Conservation (phyloP, 169 alveolate species). For the Plasmodium gallinaceum region DNA sequence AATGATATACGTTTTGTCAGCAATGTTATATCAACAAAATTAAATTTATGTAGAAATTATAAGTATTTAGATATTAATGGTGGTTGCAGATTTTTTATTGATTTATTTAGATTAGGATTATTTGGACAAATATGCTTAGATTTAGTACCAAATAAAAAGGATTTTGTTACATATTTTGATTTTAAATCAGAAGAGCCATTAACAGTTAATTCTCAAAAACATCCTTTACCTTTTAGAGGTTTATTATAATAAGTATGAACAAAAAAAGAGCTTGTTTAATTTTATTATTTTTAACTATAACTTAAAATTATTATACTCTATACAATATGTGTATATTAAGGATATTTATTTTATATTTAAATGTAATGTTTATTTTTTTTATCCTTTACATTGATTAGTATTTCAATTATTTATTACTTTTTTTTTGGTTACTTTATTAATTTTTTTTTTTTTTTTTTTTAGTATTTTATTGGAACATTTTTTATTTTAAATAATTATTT, state of each 20-base stretch:
- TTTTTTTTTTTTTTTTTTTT: no score
- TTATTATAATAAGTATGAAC: not conserved
- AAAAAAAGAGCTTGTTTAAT: no score
- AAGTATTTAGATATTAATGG: constrained; percentile 74
- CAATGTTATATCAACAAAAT: constrained; percentile 58
- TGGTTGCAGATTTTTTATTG: constrained; percentile 64
- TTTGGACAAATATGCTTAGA: constrained; percentile 62
- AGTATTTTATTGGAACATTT: no score
- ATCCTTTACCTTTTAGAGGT: constrained; percentile 66
- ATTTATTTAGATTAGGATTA: constrained; percentile 62
- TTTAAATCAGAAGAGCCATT: constrained; percentile 52
- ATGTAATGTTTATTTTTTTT: no score
- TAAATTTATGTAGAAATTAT: constrained; percentile 71
- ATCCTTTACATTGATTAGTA: no score
- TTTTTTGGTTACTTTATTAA: no score
- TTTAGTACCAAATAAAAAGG: constrained; percentile 16
- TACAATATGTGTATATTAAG: no score
- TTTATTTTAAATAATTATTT: no score
- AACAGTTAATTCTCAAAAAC: not conserved
- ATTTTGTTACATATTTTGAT: constrained; percentile 58
- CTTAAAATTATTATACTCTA: no score
- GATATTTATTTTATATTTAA: no score
- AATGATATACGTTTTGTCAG: constrained; percentile 82
- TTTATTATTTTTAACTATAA: no score
- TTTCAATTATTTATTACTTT: no score